Base-by-base conservation (phyloP, 345 rosid genomes). In the Anacardium occidentale region DNA sequence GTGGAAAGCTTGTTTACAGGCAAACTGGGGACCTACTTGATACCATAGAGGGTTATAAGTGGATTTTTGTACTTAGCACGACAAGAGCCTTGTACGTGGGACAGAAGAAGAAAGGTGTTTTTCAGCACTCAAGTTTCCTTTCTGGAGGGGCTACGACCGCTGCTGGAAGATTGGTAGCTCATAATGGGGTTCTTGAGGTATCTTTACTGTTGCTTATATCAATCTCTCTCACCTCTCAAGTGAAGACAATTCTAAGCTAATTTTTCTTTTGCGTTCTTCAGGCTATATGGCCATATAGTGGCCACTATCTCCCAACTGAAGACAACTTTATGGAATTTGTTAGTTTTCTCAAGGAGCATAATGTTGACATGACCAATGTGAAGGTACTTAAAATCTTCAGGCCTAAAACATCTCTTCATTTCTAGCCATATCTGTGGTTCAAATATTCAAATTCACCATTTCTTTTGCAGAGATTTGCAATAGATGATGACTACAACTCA, bases 221-320 rank as follows among this genome's bases (percentile, higher is more conserved):
- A 44, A 14, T 59, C 26, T 37, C 42, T 37, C 42, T 9, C 42
- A 37, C 8, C 1, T 37, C 42, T 37, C 42, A 37, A 37, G 1
- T 37, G 42, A 37, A 29, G 42, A 37, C 42, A 5, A 7, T 69
- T 56, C 42, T 5, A 40, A 15, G 13, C 64, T 24, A 56, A 50
- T 53, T 48, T n/a, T 55, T 62, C 12, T 37, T 3, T 25, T 13
- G 29, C 56, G 40, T 24, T 56, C 20, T 45, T 58, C 66, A 86
- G 92, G 91, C 89, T 72, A 72, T 85, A 61, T 89, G 89, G 93
- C 84, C 93, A 48, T 86, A 89, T 74, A 89, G 93, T 71, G 93
- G 93, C 59, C 93, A 89, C 70, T 89, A 89, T 68, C 88, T 79
- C 62, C 91, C 90, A 68, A 77, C 91, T 9, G 87, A 87, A 79